Base-by-base conservation (phyloP, 106 monocot species). In the Hemerocallis citrina region DNA sequence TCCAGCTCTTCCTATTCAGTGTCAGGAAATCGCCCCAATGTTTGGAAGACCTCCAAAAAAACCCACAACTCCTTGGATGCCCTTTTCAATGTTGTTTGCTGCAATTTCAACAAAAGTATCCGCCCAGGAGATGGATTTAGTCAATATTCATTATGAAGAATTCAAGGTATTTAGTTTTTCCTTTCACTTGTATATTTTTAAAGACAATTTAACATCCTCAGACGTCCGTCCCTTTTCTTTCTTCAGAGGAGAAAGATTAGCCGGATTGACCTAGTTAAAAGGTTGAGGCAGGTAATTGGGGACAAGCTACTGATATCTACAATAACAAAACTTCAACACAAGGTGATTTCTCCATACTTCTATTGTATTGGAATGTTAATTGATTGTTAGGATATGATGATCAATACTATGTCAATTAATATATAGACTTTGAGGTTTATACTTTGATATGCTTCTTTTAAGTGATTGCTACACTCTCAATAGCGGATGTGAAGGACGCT, bases 71-170 rank as follows among this genome's bases (percentile, higher is more conserved):
- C 87, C 78, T 12, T 88, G 92, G 92, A 88, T 92, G 92, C 92
- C 92, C 15, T 92, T 92, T 29, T 81, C 88, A 37, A 84, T 92
- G 88, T 64, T 92, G 39, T 92, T 92, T 76, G 81, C 87, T 61
- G 83, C 92, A 45, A 88, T 92, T 68, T 88, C 92, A 8, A 69
- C 84, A 19, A 92, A 92, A 76, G 67, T 88, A 64, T 65, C 84
- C 21, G 23, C 78, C 54, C 72, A 78, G 35, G 92, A 83, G 36
- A 92, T 88, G 92, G 84, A 92, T 51, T 58, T 70, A 28, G 70
- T 92, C 50, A 78, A 76, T 51, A 41, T 48, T 47, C 62, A 80
- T 29, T 92, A 92, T 72, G 88, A 88, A 44, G 84, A 88, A 25
- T 92, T 74, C 60, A 92, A 92, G 88, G 92, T 88, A 42, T 17